Evolutionary conservation across 2,329 filamentous ascomycete species (phyloP).

Genomic region (Fusarium sp.): DNA sequence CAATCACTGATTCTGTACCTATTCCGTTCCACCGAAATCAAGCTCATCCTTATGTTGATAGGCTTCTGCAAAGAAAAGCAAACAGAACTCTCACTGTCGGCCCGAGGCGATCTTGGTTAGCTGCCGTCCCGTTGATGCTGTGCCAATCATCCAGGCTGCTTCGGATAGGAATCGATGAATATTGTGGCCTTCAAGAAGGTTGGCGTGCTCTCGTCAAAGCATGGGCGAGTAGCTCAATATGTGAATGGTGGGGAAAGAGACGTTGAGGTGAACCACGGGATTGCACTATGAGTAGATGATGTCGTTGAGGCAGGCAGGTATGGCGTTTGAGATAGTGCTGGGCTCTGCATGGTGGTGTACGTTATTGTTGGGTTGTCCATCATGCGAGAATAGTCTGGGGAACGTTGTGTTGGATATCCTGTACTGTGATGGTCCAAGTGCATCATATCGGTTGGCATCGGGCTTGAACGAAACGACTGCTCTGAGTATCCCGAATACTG

Average conservation of each 20-base stretch:
- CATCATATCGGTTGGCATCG: too few species aligned
- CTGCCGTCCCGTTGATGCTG: too few species aligned
- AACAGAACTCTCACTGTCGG: not conserved
- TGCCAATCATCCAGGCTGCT: too few species aligned
- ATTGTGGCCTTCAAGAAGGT: not conserved
- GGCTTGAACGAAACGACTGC: not conserved
- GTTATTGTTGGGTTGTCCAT: not conserved
- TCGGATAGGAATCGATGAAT: too few species aligned
- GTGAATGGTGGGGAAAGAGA: not conserved
- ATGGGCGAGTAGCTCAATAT: not conserved
- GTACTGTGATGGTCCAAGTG: not conserved
- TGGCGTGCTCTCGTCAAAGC: not conserved
- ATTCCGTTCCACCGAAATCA: not conserved
- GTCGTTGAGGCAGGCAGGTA: not conserved
- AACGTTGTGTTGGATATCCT: not conserved
- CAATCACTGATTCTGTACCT: not conserved
- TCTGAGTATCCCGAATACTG: not conserved
- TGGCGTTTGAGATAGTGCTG: not conserved
- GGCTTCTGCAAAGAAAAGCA: not conserved
- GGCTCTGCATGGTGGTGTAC: not conserved
- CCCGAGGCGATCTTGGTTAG: not conserved
- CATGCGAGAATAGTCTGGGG: not conserved
- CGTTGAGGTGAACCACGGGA: not conserved
- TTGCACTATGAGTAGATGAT: not conserved
- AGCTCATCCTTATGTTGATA: not conserved